Conservation (phyloP, 257 asterid species). For the Solanum ossicruentum region DNA sequence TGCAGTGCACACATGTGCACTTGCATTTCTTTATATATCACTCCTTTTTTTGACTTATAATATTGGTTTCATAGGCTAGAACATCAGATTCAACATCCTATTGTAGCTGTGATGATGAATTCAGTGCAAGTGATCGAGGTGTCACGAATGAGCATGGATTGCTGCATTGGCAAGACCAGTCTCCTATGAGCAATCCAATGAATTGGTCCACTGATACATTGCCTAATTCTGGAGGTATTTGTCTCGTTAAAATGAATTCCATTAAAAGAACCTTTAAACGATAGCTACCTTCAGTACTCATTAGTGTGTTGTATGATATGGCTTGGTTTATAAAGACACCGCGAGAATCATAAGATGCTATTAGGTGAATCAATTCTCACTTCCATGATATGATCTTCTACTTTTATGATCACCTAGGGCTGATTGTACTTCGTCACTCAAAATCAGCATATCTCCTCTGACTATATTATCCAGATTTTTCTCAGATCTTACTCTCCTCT, state of each 20-base stretch:
- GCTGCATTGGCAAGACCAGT: constrained; percentile 12
- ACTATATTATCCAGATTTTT: neutral
- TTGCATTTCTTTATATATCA: neutral
- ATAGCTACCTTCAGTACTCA: neutral
- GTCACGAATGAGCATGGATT: constrained; percentile 23
- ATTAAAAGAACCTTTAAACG: neutral
- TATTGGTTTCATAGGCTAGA: constrained; percentile 33
- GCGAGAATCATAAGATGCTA: neutral
- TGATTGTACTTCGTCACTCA: neutral
- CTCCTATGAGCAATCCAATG: constrained; percentile 8
- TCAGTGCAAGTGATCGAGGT: constrained; percentile 30
- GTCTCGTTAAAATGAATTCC: neutral
- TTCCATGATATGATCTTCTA: neutral
- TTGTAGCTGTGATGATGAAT: constrained; percentile 64
- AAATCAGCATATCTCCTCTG: neutral
- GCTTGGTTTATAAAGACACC: neutral
- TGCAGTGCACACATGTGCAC: neutral
- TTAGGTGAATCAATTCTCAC: neutral
- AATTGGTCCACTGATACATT: constrained; percentile 15
- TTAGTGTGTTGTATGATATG: neutral
- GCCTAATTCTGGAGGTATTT: constrained; percentile 33
- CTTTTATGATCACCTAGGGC: neutral
- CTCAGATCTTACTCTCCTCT: neutral
- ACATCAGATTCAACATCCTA: constrained; percentile 47
- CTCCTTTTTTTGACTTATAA: constrained; percentile 1